A percentile compares a stretch with the other conserved stretches of the same genome.
These are phyloP conservation scores for Leccinum subgranulosum DNA, from an alignment of 768 basidiomycete species.

Conservation along the genomic window DNA sequence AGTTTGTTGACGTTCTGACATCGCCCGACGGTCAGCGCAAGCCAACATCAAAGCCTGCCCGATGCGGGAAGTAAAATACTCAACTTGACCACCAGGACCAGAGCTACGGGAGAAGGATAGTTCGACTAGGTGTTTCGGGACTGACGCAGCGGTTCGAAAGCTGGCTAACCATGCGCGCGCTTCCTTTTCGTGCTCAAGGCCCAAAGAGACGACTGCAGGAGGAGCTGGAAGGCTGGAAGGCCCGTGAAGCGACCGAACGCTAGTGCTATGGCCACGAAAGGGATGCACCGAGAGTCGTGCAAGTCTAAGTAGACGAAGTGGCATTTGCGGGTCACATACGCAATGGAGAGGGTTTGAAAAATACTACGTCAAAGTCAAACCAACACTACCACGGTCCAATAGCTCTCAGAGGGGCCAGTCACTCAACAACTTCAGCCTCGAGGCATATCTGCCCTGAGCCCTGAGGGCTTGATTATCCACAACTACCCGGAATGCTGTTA, in stretches of 20 bases:
- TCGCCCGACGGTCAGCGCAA: background rate
- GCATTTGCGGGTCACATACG: background rate
- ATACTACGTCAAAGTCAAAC: background rate
- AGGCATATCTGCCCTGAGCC: background rate
- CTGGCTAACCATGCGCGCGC: conserved; percentile 54
- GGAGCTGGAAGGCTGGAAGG: conserved; percentile 42
- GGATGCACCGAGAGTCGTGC: background rate
- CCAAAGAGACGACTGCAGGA: conserved; percentile 37
- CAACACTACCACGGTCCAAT: background rate
- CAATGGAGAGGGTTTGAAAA: background rate
- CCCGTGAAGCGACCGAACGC: conserved; percentile 13
- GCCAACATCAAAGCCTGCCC: background rate
- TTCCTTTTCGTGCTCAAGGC: conserved; percentile 39
- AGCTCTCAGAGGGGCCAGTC: background rate
- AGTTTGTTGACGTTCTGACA: conserved; percentile 85
- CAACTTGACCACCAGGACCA: conserved; percentile 82
- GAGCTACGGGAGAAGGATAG: conserved; percentile 75
- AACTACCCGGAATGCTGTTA: background rate
- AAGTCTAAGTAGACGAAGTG: background rate
- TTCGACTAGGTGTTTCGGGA: conserved; percentile 55
- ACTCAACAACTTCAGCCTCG: background rate
- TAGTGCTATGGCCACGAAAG: background rate
- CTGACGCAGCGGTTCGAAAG: conserved; percentile 40
- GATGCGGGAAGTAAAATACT: conserved; percentile 1
- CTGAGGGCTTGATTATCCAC: background rate